Evolutionary conservation across 2,329 filamentous ascomycete genomes (phyloP), one percentile per base, ranked within the genome.

Genomic region (Hypomyces rosellus): DNA sequence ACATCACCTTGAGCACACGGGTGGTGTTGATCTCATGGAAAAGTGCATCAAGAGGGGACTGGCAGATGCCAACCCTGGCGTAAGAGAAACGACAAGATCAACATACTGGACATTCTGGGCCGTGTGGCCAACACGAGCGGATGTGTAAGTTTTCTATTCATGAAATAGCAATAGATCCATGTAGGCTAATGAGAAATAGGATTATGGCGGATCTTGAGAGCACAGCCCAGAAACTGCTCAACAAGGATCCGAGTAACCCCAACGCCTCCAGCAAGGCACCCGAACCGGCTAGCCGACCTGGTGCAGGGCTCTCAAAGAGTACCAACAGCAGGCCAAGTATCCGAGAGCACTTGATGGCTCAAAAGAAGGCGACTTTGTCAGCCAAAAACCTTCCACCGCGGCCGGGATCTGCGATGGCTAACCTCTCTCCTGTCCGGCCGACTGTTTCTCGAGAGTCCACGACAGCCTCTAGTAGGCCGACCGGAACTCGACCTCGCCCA

Each of bases 11-110:
- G 92, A 97, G 65, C 89, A 95, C 62, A 80, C 81, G 1, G 91
- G 90, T 39, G 89, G 90, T 4, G 70, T 95, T 16, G 90, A 96
- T 12, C 62, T 89, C 25, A 80, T 95, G 13, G 89, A 95, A 57
- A 95, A 95, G 67, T 89, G 86, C 58, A 81, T 99, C 62, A 90
- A 86, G 66, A 95, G 90, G 65, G 88, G 92, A 1, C 76, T 99
- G n/a, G 77, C 76, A 18, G 93, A 99, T 71, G 77, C 92, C 12
- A 96, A 97, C 62, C 90, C 91, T 7, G 87, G 85, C 30, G 92
- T 97, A 42, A 82, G 93, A 60, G 90, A 96, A 67, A 85, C 82
- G 56, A 92, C 88, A 76, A 82, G 93, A 59, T 79, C 82, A 36
- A 88, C 89, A 0, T 99, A 88, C 67, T 99, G 93, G 93, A 74